A percentile compares a stretch with the other conserved stretches of the same genome.
Evolutionary conservation across 306 rosid genomes (phyloP).

Genomic region (Glycine tomentella): DNA sequence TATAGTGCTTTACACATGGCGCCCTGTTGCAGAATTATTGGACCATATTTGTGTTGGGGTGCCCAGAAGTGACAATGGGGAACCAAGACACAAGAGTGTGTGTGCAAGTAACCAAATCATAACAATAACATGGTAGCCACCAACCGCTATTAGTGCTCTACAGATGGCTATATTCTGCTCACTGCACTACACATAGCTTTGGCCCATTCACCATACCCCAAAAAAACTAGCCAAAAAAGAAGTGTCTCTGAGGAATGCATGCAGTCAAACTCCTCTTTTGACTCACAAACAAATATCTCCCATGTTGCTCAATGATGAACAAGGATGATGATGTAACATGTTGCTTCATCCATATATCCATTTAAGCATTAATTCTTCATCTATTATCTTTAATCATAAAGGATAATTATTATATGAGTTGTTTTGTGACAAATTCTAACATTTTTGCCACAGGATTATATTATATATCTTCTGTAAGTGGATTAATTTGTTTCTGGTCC

Average conservation of each 20-base stretch:
- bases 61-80: neutral
- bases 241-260: too few relatives aligned
- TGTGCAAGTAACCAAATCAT: slow-evolving; percentile 5
- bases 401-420: too few relatives aligned
- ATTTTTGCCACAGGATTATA: too few relatives aligned
- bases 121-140: slow-evolving; percentile 27
- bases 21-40: slow-evolving; percentile 2
- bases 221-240: too few relatives aligned
- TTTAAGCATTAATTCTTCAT: too few relatives aligned
- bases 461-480: neutral
- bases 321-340: too few relatives aligned
- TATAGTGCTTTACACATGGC: slow-evolving; percentile 51
- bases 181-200: neutral
- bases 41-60: neutral
- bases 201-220: slow-evolving; percentile 22
- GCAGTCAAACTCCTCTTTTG: too few relatives aligned
- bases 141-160: neutral
- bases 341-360: too few relatives aligned
- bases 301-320: too few relatives aligned
- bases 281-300: too few relatives aligned
- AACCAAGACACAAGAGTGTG: neutral
- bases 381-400: too few relatives aligned
- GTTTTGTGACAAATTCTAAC: too few relatives aligned
- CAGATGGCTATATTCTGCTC: neutral
- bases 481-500: neutral